A percentile compares a stretch with the other conserved stretches of the same genome.
phyloP scores from a whole-genome alignment of 2,329 filamentous ascomycete genomes.

The Ceratocystis smalleyi region DNA sequence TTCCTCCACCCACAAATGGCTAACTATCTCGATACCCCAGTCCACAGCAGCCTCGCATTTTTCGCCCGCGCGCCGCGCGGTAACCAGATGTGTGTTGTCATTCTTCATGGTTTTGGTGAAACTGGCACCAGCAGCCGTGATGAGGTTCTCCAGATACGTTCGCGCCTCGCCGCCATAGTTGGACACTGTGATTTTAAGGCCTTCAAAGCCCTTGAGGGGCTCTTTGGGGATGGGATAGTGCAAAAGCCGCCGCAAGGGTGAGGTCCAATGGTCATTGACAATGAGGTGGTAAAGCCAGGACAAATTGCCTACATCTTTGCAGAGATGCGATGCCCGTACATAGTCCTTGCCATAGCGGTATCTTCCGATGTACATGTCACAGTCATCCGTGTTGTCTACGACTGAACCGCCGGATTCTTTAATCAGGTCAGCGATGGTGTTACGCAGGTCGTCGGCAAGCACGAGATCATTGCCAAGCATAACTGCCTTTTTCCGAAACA shows the following conservation, averaged over 20 bases:
- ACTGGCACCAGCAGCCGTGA: constrained; percentile 66
- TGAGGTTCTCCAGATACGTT: constrained; percentile 82
- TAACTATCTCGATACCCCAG: constrained; percentile 80
- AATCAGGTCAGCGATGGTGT: constrained; percentile 57
- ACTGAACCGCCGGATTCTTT: constrained; percentile 53
- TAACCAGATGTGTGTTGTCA: constrained; percentile 91
- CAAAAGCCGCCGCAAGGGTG: constrained; percentile 63
- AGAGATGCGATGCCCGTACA: constrained; percentile 53
- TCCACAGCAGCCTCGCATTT: constrained; percentile 86
- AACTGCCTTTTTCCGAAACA: constrained; percentile 64
- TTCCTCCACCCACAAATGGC: constrained; percentile 95
- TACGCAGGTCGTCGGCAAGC: constrained; percentile 49
- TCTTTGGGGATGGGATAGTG: constrained; percentile 74
- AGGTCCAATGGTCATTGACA: constrained; percentile 75
- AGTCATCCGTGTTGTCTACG: constrained; percentile 47
- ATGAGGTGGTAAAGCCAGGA: constrained; percentile 91
- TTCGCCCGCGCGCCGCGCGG: constrained; percentile 75
- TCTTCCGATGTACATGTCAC: constrained; percentile 74
- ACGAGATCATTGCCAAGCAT: constrained; percentile 62
- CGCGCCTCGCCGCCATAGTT: constrained; percentile 94
- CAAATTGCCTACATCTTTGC: constrained; percentile 79
- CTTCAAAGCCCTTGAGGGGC: constrained; percentile 65
- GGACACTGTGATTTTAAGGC: constrained; percentile 70
- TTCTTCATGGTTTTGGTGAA: constrained; percentile 92
- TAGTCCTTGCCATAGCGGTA: constrained; percentile 74